Evolutionary conservation across 1,284 basidiomycete species (phyloP), one percentile per base, ranked within the genome.

Genomic region (Trichosporon ovoides): DNA sequence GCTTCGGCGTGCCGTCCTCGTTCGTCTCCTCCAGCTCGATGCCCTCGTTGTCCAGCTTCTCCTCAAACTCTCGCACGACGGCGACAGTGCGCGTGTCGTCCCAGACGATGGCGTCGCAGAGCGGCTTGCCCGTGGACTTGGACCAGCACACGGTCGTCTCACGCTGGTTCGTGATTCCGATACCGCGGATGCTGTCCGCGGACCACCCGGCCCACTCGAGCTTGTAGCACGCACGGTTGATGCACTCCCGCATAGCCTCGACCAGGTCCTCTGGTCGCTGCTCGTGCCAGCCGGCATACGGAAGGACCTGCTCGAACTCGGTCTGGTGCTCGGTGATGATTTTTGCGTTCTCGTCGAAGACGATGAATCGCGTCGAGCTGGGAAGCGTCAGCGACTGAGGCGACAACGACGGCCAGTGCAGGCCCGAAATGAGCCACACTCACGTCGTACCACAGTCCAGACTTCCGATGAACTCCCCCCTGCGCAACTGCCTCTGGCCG

Each of bases 91-190:
- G 85, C 10, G 87, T 87, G 75, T 98, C 96, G 58, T 91, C 88
- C 96, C 95, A 98, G 31, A 97, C 95, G 66, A 98, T 93, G 49
- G 93, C 91, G 62, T 83, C 85, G 76, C 89, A 91, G 13, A 96
- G 78, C 0, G 91, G 87, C 75, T 89, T 87, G 52, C 95, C 94
- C 1, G 92, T 95, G 69, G 82, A 83, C 64, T 87, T 84, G 73
- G 90, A 90, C 96, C 96, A 98, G 12, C 87, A 90, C 18, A 98
- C 86, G 1, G 94, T 87, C 5, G 96, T 98, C 77, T 98, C 95
- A 59, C 96, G 86, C 80, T 98, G 95, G 75, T 97, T 98, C 52
- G 95, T 98, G 78, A 98, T 91, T 90, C 91, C 95, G 66, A 98
- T 91, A 60, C 89, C 89, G 77, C 94, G 95, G 74, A 98, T 80